Conservation (phyloP, 116 monocot species). For the Papilionanthe hybrid region DNA sequence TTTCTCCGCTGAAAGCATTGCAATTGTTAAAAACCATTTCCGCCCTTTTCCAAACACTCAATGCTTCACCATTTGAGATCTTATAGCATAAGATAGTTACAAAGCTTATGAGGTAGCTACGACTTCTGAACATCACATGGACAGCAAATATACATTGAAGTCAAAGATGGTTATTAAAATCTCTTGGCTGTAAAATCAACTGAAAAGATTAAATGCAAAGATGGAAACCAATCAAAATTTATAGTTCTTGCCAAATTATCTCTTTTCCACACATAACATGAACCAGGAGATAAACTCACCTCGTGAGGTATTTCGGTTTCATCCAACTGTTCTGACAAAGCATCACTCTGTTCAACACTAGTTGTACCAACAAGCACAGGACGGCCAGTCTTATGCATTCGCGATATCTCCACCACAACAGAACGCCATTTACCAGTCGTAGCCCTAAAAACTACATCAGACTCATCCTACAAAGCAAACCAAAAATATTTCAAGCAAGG, state of each 20-base stretch:
- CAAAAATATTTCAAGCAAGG: neutral
- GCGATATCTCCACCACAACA: conserved; percentile 88
- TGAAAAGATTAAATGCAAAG: neutral
- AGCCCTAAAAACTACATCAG: conserved; percentile 98
- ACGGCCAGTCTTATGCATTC: conserved; percentile 92
- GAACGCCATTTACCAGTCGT: conserved; percentile 92
- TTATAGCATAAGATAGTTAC: too few relatives aligned
- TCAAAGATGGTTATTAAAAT: neutral
- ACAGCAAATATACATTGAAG: neutral
- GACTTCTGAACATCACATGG: neutral
- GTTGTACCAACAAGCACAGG: conserved; percentile 99
- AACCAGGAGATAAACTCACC: conserved; percentile 26
- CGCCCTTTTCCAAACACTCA: too few relatives aligned
- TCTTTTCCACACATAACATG: neutral
- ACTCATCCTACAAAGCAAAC: conserved; percentile 71
- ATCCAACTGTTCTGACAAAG: conserved; percentile 68
- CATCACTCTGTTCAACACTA: conserved; percentile 98
- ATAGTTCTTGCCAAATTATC: neutral
- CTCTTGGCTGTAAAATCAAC: neutral
- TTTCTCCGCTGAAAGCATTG: neutral
- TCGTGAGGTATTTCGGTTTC: conserved; percentile 94
- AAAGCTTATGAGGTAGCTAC: neutral
- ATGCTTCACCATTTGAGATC: too few relatives aligned
- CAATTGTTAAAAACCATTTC: neutral
- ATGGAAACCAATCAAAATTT: neutral